Base-by-base conservation (phyloP, 768 basidiomycete species). In the Inosperma sp. region DNA sequence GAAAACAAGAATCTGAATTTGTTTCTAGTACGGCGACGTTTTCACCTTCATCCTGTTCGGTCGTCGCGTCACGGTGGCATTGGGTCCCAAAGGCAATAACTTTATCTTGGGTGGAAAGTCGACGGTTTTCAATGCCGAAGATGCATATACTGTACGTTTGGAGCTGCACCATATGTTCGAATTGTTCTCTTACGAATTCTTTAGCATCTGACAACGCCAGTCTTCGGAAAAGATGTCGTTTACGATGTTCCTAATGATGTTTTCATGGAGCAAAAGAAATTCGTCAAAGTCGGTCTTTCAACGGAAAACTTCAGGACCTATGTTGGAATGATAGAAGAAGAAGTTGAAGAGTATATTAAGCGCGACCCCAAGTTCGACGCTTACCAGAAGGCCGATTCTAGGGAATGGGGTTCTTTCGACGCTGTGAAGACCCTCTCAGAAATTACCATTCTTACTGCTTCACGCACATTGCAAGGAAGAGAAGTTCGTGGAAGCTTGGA, bases 261-360 rank as follows among this genome's bases (percentile, higher is more conserved):
- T 37, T 84, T 99, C 68, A 98, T 99, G 94, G 93, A 99, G 62
- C 96, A 99, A 68, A 99, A 99, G 78, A 88, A 87, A 65, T 97
- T 97, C 63, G 86, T 98, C 68, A 99, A 99, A 72, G 84, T 93
- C 54, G 94, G 96, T 19, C 81, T 99, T 17, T 89, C 93, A 9
- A 83, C 81, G 10, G 94, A 98, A 22, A 94, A 94, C 68, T 83
- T 99, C 67, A 81, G 85, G 35, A 76, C 83, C 25, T 98, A 99
- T 45, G 77, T 83, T 16, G 81, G 82, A 43, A 84, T 90, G 80
- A 84, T 91, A 50, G 82, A 83, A 52, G 77, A 88, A 33, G 86
- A 88, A 62, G 80, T 88, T 31, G 77, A 83, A 30, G 72, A 84
- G 25, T 93, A 84, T 67, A 71, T 95, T 67, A 69, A 70, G 31